phyloP scores from a whole-genome alignment of 768 basidiomycete genomes.

The Rhizopogon vinicolor region DNA sequence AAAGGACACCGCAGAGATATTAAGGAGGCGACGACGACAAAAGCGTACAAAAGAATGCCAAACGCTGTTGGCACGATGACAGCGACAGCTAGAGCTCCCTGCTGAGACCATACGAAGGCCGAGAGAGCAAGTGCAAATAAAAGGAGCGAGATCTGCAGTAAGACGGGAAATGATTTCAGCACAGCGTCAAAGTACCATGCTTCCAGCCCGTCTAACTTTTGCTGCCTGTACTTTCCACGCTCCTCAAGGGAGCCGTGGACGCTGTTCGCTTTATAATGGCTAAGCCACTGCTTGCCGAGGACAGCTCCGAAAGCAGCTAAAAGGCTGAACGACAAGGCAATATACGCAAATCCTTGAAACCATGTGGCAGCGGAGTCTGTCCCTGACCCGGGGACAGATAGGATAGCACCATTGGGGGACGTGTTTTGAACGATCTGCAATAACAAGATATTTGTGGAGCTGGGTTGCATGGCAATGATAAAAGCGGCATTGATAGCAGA shows the following conservation, averaged over 20 bases:
- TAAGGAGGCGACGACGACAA: background rate
- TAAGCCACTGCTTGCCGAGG: constrained; percentile 12
- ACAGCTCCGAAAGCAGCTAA: constrained; percentile 18
- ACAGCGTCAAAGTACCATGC: background rate
- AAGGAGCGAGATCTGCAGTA: constrained; percentile 7
- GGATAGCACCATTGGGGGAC: background rate
- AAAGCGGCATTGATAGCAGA: constrained; percentile 1
- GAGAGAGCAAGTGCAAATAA: background rate
- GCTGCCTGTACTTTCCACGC: background rate
- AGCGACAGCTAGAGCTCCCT: background rate
- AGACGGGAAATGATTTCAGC: background rate
- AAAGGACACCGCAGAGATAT: background rate
- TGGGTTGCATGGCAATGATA: background rate
- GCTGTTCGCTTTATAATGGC: constrained; percentile 7
- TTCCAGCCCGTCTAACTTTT: background rate
- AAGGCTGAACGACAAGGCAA: constrained; percentile 14
- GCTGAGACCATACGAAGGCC: background rate
- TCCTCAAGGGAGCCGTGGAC: constrained; percentile 4
- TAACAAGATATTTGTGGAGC: background rate
- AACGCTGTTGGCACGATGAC: background rate
- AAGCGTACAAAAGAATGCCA: background rate
- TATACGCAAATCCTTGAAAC: constrained; percentile 13
- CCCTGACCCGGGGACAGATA: background rate
- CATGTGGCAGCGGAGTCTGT: constrained; percentile 2
- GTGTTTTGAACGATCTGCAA: constrained; percentile 2